Evolutionary conservation across 2,329 filamentous ascomycete species (phyloP).

Genomic region (Phoma sp.): DNA sequence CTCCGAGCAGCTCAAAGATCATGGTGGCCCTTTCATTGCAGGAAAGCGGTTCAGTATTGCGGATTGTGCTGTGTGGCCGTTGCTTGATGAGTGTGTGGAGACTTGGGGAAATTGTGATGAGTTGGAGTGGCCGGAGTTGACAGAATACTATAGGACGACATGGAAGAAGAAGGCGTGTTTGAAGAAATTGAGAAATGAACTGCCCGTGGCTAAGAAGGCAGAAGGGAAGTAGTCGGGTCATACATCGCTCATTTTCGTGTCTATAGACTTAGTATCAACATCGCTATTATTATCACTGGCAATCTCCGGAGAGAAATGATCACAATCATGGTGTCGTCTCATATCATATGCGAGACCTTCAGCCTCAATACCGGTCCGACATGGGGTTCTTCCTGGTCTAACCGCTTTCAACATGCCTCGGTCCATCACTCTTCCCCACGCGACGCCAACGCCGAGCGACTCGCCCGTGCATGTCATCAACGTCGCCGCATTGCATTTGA

Average conservation of each 20-base stretch:
- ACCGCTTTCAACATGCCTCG: conserved; percentile 21
- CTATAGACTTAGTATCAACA: no score
- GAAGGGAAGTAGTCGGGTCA: no score
- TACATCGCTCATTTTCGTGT: no score
- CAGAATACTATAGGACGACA: conserved; percentile 35
- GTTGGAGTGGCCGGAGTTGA: conserved; percentile 28
- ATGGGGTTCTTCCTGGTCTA: no score
- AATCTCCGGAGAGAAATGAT: no score
- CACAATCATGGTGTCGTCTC: no score
- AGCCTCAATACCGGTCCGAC: no score
- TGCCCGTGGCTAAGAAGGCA: conserved; percentile 8
- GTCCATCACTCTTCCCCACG: conserved; percentile 9
- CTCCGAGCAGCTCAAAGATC: conserved; percentile 28
- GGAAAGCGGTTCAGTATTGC: conserved; percentile 41
- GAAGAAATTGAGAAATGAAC: conserved; percentile 28
- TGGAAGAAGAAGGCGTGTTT: conserved; percentile 45
- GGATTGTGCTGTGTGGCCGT: conserved; percentile 45
- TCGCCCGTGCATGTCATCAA: conserved; percentile 23
- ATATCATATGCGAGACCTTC: no score
- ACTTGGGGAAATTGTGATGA: conserved; percentile 35
- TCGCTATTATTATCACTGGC: no score
- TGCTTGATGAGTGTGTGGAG: conserved; percentile 34
- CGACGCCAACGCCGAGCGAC: conserved; percentile 25
- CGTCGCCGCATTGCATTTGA: not conserved
- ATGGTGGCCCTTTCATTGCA: conserved; percentile 38